Evolutionary conservation across 1,284 basidiomycete genomes (phyloP).

Genomic region (Pyrrhoderma noxium): DNA sequence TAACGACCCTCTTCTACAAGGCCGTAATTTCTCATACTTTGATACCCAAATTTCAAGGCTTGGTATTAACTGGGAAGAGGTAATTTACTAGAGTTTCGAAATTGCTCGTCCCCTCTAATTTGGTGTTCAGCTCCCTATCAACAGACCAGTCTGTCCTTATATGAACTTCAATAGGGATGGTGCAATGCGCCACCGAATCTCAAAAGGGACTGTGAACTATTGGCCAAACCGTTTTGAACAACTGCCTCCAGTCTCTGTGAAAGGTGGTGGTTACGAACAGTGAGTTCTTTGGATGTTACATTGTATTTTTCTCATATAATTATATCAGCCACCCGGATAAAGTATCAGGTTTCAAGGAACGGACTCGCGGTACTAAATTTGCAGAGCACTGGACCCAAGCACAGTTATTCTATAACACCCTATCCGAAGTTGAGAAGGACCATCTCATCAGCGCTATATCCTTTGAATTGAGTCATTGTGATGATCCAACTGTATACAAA

Average conservation of each 20-base stretch:
- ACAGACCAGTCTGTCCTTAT: constrained; percentile 75
- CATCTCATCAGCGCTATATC: constrained; percentile 62
- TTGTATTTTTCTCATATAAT: background rate
- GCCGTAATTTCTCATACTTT: constrained; percentile 78
- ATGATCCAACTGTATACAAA: constrained; percentile 64
- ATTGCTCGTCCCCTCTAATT: background rate
- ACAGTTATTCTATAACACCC: constrained; percentile 76
- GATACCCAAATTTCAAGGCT: constrained; percentile 73
- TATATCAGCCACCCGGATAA: constrained; percentile 38
- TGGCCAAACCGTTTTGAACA: constrained; percentile 64
- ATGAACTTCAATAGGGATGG: constrained; percentile 71
- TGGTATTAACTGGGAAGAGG: constrained; percentile 67
- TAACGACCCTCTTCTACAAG: constrained; percentile 77
- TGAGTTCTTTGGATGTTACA: constrained; percentile 25
- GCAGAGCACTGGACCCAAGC: constrained; percentile 64
- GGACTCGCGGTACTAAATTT: constrained; percentile 67
- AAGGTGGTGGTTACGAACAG: constrained; percentile 57
- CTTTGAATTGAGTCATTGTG: constrained; percentile 76
- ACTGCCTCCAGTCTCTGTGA: constrained; percentile 39
- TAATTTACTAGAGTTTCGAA: constrained; percentile 24
- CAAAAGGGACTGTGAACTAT: constrained; percentile 59
- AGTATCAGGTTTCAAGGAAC: constrained; percentile 57
- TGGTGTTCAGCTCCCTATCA: constrained; percentile 62
- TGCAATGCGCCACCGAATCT: constrained; percentile 47
- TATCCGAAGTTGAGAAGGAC: constrained; percentile 53